Evolutionary conservation across 2,329 filamentous ascomycete genomes (phyloP).

Genomic region (Neurospora sp.): DNA sequence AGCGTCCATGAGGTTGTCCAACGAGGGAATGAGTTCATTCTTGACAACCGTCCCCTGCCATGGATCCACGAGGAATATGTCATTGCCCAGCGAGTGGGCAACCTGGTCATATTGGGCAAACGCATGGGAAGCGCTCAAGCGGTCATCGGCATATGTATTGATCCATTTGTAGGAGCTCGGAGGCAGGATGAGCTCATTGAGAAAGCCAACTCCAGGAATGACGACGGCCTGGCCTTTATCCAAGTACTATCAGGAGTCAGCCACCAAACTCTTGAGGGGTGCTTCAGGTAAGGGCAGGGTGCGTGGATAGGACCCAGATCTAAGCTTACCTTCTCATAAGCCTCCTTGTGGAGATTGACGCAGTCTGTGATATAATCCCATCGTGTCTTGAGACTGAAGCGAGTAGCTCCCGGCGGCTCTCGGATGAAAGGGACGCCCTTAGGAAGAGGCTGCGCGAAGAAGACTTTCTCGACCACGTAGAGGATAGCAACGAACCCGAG

Average conservation of each 20-base stretch:
- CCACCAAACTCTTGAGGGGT: background rate
- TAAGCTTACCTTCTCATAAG: background rate
- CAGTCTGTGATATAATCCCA: background rate
- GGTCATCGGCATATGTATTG: conserved; percentile 28
- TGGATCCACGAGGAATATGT: conserved; percentile 25
- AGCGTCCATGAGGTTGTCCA: conserved; percentile 24
- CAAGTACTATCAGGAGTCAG: conserved; percentile 23
- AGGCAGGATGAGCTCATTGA: conserved; percentile 34
- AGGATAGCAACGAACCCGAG: background rate
- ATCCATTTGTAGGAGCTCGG: conserved; percentile 30
- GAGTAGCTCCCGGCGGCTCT: background rate
- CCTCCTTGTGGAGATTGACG: background rate
- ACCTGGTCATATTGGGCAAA: conserved; percentile 30
- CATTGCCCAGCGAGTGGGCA: conserved; percentile 28
- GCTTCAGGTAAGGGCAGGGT: background rate
- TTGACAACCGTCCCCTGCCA: conserved; percentile 28
- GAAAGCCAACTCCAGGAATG: conserved; percentile 29
- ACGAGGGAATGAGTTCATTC: conserved; percentile 24
- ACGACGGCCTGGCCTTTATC: conserved; percentile 33
- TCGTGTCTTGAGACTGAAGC: background rate
- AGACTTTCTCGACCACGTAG: background rate
- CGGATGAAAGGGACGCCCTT: background rate
- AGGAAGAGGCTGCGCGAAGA: background rate
- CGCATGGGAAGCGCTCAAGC: conserved; percentile 25
- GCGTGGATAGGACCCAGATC: background rate